Conservation (phyloP, 768 basidiomycete genomes). For the Russula earlei region DNA sequence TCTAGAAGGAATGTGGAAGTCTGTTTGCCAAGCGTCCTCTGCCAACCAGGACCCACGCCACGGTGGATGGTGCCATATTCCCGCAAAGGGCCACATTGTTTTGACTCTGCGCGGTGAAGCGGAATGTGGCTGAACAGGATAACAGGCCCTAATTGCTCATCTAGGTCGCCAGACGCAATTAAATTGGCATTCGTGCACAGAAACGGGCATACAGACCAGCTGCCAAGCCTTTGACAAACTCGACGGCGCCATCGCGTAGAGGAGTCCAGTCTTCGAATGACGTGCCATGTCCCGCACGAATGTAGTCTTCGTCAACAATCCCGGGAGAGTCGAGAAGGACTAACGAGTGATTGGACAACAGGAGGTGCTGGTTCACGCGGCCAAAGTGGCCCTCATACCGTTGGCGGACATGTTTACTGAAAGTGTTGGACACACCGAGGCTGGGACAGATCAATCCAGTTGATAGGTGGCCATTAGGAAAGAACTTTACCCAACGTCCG, state of each 20-base stretch:
- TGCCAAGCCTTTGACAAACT: conserved; percentile 44
- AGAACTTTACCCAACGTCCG: conserved; percentile 62
- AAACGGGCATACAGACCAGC: conserved; percentile 22
- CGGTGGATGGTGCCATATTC: conserved; percentile 64
- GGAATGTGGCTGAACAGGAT: conserved; percentile 85
- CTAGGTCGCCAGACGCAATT: not conserved
- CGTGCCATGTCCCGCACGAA: conserved; percentile 40
- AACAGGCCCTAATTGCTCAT: conserved; percentile 31
- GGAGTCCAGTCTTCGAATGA: conserved; percentile 50
- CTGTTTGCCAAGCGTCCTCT: conserved; percentile 72
- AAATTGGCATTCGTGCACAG: not conserved
- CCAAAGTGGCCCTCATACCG: conserved; percentile 60
- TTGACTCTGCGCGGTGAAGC: conserved; percentile 62
- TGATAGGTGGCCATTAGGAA: not conserved
- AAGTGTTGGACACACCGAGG: conserved; percentile 12
- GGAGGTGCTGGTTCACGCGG: conserved; percentile 50
- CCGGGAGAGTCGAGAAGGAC: conserved; percentile 67
- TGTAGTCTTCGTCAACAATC: conserved; percentile 78
- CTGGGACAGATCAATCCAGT: not conserved
- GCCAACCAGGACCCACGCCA: conserved; percentile 75
- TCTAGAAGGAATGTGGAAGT: conserved; percentile 67
- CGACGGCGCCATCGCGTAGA: conserved; percentile 43
- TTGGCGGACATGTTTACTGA: conserved; percentile 35
- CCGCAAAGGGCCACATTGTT: conserved; percentile 66
- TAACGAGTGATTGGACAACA: conserved; percentile 61